Conservation (phyloP, 1,139 yeast species). For the Protomyces pachydermus region DNA sequence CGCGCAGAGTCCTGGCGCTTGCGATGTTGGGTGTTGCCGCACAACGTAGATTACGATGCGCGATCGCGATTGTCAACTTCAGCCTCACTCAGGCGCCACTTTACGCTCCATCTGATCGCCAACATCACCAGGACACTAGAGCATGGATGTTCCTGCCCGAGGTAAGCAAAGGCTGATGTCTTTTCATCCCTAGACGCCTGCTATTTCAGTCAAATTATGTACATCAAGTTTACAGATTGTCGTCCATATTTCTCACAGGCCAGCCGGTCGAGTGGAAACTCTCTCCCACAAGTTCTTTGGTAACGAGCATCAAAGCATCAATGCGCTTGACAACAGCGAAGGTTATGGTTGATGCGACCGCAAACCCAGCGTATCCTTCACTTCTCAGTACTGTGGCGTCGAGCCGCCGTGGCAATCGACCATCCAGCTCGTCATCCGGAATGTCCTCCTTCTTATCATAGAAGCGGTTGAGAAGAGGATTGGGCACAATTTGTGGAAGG, state of each 20-base stretch:
- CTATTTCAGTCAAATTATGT: too few relatives aligned
- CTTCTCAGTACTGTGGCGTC: conserved; percentile 26
- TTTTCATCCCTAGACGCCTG: too few relatives aligned
- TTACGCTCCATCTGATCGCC: too few relatives aligned
- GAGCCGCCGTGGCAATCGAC: conserved; percentile 21
- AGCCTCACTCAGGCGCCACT: too few relatives aligned
- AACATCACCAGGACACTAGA: too few relatives aligned
- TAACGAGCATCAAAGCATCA: conserved; percentile 35
- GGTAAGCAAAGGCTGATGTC: too few relatives aligned
- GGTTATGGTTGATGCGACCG: conserved; percentile 35
- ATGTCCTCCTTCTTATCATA: conserved; percentile 30
- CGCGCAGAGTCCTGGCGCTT: too few relatives aligned
- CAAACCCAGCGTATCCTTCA: conserved; percentile 35
- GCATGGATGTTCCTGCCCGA: too few relatives aligned
- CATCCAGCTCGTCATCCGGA: conserved; percentile 17
- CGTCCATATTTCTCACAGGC: background rate
- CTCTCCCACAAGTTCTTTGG: conserved; percentile 38
- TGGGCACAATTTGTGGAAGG: conserved; percentile 37
- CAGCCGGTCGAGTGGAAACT: conserved; percentile 30
- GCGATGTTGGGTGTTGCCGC: too few relatives aligned
- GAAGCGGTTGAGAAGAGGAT: conserved; percentile 34
- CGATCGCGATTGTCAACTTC: too few relatives aligned
- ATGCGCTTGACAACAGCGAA: conserved; percentile 36
- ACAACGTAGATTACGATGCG: too few relatives aligned
- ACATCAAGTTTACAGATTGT: too few relatives aligned